Percentiles rank a stretch among this genome's conserved stretches.
Conservation (phyloP, 2,329 filamentous ascomycete species). For the Hirsutella rhossiliensis region DNA sequence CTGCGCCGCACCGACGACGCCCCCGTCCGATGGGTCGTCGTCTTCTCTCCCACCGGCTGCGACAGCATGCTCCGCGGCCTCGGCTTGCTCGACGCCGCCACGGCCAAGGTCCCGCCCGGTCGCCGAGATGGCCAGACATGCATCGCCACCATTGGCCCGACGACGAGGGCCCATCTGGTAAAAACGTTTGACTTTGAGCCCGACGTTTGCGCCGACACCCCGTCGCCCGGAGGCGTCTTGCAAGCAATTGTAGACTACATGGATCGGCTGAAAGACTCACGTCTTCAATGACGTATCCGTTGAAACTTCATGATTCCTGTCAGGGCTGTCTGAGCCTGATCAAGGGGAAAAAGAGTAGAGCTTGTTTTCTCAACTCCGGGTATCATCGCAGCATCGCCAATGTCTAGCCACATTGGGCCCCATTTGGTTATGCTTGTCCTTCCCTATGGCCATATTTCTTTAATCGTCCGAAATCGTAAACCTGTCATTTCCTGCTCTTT, state of each 20-base stretch:
- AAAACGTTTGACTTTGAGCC: conserved; percentile 54
- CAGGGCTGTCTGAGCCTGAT: too few species aligned
- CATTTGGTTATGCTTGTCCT: neutral
- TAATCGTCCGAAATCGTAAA: too few species aligned
- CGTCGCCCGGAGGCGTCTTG: conserved; percentile 69
- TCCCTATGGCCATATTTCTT: neutral
- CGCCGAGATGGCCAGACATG: conserved; percentile 35
- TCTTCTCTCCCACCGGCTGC: conserved; percentile 58
- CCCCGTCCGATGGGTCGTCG: conserved; percentile 55
- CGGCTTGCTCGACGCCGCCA: conserved; percentile 35
- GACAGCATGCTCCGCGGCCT: conserved; percentile 46
- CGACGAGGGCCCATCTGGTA: conserved; percentile 65
- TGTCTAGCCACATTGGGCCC: neutral
- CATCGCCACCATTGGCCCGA: conserved; percentile 86
- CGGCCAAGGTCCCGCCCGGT: conserved; percentile 22
- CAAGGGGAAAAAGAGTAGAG: too few species aligned
- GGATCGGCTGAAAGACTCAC: neutral
- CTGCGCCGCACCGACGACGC: conserved; percentile 32
- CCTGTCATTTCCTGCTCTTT: too few species aligned
- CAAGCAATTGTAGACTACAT: conserved; percentile 42
- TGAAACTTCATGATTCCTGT: neutral
- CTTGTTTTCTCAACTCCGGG: too few species aligned
- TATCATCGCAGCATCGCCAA: neutral
- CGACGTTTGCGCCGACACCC: conserved; percentile 70
- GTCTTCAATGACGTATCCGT: neutral